Base-by-base conservation (phyloP, 1,284 basidiomycete species). In the Ceratobasidium papillatum region DNA sequence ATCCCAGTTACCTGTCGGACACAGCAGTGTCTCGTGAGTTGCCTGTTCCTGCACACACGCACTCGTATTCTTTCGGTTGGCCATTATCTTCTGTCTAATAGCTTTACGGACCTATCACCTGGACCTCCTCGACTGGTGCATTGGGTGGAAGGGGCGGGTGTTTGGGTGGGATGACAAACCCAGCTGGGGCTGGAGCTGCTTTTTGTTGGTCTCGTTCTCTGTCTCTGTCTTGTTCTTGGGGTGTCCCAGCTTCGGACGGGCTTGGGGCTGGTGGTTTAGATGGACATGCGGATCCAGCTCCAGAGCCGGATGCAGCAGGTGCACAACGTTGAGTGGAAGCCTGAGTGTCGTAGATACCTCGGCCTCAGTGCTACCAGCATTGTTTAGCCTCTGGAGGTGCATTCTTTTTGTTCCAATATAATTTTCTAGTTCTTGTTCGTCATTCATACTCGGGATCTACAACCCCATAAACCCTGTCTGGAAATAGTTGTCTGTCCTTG, bases 131-230 rank as follows among this genome's bases (percentile, higher is more conserved):
- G 8, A 27, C 66, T 9, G 66, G 43, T 17, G 66, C 66, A 52
- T 43, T 58, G 8, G 51, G 11, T 14, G 66, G 52, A 34, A 69
- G 54, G 8, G 66, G 66, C 22, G 66, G 66, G 27, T 52, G 66
- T 41, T 69, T 69, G 52, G 52, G 36, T 17, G 66, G 66, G 27
- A 69, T 30, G 22, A 47, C 36, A 36, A 69, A 22, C 45, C n/a
- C 61, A 5, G 27, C 62, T 56, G 30, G 30, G n/a, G 30, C 54
- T 19, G 30, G 1, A 1, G 64, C 19, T 11, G 66, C 32, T 8
- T 69, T 69, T 69, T 52, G 66, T 45, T 52, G 51, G 52, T 58
- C 66, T 56, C 64, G 64, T 41, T 66, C 64, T 12, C 54, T 27
- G 30, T 56, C 52, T 4, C 58, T 11, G 7, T 56, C 66, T 14